These are phyloP conservation scores for Pseudogymnoascus verrucosus DNA, from an alignment of 2,329 filamentous ascomycete species.

Conservation along the genomic window DNA sequence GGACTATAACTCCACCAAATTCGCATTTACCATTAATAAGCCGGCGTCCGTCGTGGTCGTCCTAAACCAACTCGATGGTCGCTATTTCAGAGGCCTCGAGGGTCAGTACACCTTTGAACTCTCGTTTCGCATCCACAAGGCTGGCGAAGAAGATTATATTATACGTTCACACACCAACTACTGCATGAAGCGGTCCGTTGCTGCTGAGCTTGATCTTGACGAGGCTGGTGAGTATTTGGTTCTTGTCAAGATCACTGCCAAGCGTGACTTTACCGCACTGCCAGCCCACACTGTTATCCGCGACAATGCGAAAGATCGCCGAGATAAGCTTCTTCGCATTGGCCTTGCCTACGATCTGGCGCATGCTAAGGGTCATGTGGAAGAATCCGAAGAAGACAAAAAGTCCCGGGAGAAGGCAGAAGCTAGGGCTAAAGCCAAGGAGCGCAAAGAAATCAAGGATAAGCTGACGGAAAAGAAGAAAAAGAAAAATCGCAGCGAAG, in stretches of 20 bases:
- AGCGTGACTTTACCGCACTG: constrained; percentile 33
- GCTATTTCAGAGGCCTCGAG: constrained; percentile 53
- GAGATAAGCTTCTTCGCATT: constrained; percentile 49
- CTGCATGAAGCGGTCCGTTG: constrained; percentile 49
- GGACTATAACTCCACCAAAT: constrained; percentile 52
- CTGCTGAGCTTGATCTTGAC: constrained; percentile 49
- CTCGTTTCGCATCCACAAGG: constrained; percentile 41
- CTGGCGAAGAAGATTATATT: constrained; percentile 49
- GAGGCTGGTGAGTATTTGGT: constrained; percentile 49
- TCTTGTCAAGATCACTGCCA: constrained; percentile 46
- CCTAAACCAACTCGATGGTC: constrained; percentile 52
- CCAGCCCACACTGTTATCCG: constrained; percentile 50
- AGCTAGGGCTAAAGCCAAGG: constrained; percentile 30
- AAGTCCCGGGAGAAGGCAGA: constrained; percentile 20
- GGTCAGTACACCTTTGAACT: constrained; percentile 48
- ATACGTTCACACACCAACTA: constrained; percentile 52
- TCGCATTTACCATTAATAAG: constrained; percentile 47
- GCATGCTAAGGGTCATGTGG: constrained; percentile 49
- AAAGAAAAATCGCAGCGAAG: constrained; percentile 34
- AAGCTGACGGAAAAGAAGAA: constrained; percentile 46
- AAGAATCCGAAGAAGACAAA: constrained; percentile 40
- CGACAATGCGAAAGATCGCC: constrained; percentile 33
- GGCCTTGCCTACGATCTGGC: constrained; percentile 52
- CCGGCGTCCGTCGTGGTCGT: constrained; percentile 51
- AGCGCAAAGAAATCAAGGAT: constrained; percentile 36